Base-by-base conservation (phyloP, 2,329 filamentous ascomycete genomes). In the Phyllosticta citribraziliensis region DNA sequence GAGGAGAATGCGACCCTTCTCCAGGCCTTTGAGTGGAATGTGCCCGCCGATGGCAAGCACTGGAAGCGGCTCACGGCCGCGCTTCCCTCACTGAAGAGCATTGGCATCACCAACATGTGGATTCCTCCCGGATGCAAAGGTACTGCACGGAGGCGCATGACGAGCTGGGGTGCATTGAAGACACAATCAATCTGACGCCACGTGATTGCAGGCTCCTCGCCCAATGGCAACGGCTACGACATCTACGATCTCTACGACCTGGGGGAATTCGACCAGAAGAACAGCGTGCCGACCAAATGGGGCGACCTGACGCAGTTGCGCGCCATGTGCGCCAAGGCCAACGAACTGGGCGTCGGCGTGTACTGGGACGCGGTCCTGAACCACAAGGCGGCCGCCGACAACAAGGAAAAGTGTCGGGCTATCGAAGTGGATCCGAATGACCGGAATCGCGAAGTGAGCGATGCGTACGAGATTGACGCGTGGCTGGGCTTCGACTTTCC, bases 111-210 rank as follows among this genome's bases (percentile, higher is more conserved):
- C 57, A 79, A 79, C 61, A 74, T 87, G 33, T 89, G 87, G 86
- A 80, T 89, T 5, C 87, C 87, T 0, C 87, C 87, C 0, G 87
- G 82, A 60, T 88, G 86, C 72, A 90, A 89, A 74, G 89, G 87
- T 60, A 55, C 17, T n/a, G 14, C 40, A 47, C 40, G 4, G 5
- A n/a, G 35, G 35, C 35, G 40, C 14, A 47, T n/a, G 17, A 47
- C 14, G 17, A 47, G n/a, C 35, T 22, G 25, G 12, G 12, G 5
- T 14, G 11, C 30, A 24, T n/a, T 9, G 17, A 14, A 14, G 8
- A 17, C 14, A 12, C 30, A 35, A 52, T 11, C 30, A 14, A 58
- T 27, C 9, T 14, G 25, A 14, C 6, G 25, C 9, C 9, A 33
- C 22, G 20, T 52, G 30, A 57, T 51, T 24, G 1, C 53, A 60